These are phyloP conservation scores for Tricholoma furcatifolium DNA, from an alignment of 768 basidiomycete genomes.

Conservation along the genomic window DNA sequence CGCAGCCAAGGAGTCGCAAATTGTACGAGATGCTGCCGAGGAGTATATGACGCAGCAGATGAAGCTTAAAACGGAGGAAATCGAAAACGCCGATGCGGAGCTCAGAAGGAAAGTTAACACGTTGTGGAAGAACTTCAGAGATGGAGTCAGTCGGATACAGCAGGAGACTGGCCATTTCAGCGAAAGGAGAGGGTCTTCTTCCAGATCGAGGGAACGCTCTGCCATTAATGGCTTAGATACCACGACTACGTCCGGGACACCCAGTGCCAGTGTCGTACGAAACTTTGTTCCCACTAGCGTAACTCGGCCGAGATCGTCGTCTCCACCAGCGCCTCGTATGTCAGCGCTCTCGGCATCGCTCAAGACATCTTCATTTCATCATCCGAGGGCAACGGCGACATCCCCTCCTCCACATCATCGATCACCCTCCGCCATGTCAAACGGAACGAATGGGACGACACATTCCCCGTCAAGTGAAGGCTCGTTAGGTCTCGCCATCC, in stretches of 20 bases:
- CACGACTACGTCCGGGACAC: conserved; percentile 21
- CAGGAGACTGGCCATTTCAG: conserved; percentile 27
- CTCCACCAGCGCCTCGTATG: conserved; percentile 38
- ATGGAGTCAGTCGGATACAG: conserved; percentile 43
- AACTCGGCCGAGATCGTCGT: conserved; percentile 33
- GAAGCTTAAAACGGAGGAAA: conserved; percentile 50
- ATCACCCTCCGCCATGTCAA: conserved; percentile 15
- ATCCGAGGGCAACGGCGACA: conserved; percentile 35
- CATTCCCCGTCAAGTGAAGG: conserved; percentile 19
- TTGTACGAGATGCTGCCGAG: conserved; percentile 56
- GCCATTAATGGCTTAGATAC: conserved; percentile 18
- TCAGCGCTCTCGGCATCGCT: conserved; percentile 76
- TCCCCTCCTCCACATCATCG: conserved; percentile 14
- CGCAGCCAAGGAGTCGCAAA: conserved; percentile 54
- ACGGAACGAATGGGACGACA: conserved; percentile 22
- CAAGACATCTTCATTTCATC: conserved; percentile 55
- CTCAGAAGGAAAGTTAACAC: conserved; percentile 58
- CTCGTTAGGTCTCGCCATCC: conserved; percentile 33
- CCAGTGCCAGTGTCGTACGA: conserved; percentile 42
- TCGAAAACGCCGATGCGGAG: conserved; percentile 53
- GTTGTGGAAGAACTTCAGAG: conserved; percentile 61
- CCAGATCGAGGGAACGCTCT: conserved; percentile 19
- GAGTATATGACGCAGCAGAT: conserved; percentile 53
- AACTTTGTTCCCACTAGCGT: conserved; percentile 55
- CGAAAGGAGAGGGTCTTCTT: conserved; percentile 12